Evolutionary conservation across 1,139 yeast genomes (phyloP), one percentile per base, ranked within the genome.

Genomic region (Saccharomyces hybrid): DNA sequence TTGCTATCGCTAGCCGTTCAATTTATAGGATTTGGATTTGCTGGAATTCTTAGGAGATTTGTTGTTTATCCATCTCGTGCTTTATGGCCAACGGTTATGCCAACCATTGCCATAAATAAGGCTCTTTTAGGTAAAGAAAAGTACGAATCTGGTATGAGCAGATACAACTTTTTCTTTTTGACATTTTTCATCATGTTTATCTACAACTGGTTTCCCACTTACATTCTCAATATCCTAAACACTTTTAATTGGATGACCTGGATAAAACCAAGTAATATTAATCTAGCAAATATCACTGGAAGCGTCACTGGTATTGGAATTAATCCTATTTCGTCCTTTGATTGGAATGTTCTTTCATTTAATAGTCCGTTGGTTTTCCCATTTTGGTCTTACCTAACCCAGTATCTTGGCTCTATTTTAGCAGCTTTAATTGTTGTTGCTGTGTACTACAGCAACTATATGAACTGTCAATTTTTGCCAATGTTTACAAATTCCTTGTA

Each of bases 161-260:
- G 78, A 52, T 80, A 74, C 62, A 68, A 68, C 26, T 69, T 79
- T 60, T 83, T 83, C 69, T 72, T 76, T 58, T 50, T 71, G 28
- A 59, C 67, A 3, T 71, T 75, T 54, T 52, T 54, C 12, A 68
- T 64, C 21, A 74, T 79, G 59, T 81, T 82, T 59, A 38, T 71
- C 12, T 83, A 78, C 68, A 78, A 73, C 64, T 83, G 86, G 86
- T 47, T 83, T 19, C 88, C 88, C 12, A 74, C 80, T 2, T 58
- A 57, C 34, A 48, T 60, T 19, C 52, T 58, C 29, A 51, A 55
- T 29, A 54, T 56, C n/a, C 52, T 60, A 11, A 55, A 52, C 34
- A 69, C 72, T 14, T 83, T 83, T 69, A 81, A 79, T 64, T 82
- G 87, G 86, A 76, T 79, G 66, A 77, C 83, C 3, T 83, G 88